A percentile compares a stretch with the other conserved stretches of the same genome.
Evolutionary conservation across 139 green algal genomes (phyloP).

Genomic region (Desmodesmus armatus): DNA sequence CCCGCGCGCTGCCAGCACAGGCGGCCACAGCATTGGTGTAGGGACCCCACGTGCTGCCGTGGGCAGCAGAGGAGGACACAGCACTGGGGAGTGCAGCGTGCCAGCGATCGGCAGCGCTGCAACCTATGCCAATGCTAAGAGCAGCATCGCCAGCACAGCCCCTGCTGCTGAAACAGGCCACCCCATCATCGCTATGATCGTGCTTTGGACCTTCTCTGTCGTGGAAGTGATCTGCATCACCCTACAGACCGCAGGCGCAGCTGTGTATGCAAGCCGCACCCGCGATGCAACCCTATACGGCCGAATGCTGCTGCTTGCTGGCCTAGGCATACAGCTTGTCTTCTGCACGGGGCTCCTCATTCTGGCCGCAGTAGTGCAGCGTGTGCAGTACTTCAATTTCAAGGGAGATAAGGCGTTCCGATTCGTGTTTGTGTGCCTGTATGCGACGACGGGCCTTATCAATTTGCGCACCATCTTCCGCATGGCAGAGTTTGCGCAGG

Average conservation of each 20-base stretch:
- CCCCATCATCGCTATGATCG: background rate
- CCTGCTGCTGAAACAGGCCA: background rate
- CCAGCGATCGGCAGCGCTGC: too few species aligned
- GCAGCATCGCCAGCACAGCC: too few species aligned
- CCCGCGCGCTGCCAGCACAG: too few species aligned
- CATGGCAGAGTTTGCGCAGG: conserved; percentile 49
- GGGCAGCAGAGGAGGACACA: too few species aligned
- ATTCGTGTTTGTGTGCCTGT: conserved; percentile 26
- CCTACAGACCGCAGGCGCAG: background rate
- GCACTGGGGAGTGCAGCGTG: too few species aligned
- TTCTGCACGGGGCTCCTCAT: background rate
- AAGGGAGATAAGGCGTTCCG: background rate
- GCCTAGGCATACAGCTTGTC: background rate
- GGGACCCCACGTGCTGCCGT: too few species aligned
- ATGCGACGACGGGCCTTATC: conserved; percentile 52
- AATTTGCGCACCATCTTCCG: conserved; percentile 58
- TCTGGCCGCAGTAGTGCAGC: background rate
- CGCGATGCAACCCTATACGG: background rate
- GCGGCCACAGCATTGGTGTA: too few species aligned
- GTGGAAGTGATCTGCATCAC: background rate
- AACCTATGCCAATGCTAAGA: too few species aligned
- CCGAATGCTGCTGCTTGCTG: background rate
- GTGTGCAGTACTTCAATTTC: background rate
- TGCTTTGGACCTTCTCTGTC: background rate
- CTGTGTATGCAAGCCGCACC: background rate